phyloP scores from a whole-genome alignment of 2,329 filamentous ascomycete genomes.

The Monosporascus sp. region DNA sequence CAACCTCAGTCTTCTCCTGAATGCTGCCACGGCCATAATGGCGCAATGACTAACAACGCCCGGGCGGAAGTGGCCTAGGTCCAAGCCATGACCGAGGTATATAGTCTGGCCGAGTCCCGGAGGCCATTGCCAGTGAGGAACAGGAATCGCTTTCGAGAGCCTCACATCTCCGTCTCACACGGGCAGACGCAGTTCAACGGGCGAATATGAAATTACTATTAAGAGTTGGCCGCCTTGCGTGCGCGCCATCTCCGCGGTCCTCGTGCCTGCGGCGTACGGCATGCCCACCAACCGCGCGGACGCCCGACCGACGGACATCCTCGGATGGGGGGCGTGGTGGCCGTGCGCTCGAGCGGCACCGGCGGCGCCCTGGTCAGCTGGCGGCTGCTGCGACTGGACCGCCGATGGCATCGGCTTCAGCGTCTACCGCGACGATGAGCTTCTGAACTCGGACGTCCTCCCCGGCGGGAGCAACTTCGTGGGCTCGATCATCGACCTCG shows the following conservation, averaged over 20 bases:
- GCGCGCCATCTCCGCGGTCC: neutral
- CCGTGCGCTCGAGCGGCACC: neutral
- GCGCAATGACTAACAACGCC: too few species aligned
- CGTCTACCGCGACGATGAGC: neutral
- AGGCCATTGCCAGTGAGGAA: too few species aligned
- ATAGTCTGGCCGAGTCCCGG: too few species aligned
- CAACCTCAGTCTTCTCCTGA: too few species aligned
- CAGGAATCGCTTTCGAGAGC: too few species aligned
- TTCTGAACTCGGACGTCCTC: neutral
- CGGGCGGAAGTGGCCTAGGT: too few species aligned
- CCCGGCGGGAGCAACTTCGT: neutral
- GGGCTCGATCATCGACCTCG: neutral
- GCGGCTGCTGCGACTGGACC: neutral
- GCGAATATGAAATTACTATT: too few species aligned
- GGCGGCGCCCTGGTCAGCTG: neutral
- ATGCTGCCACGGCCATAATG: too few species aligned
- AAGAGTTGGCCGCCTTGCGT: too few species aligned
- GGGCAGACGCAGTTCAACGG: too few species aligned
- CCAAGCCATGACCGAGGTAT: too few species aligned
- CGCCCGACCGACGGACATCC: neutral
- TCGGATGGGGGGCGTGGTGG: neutral
- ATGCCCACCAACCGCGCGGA: neutral
- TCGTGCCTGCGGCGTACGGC: neutral
- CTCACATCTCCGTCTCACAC: too few species aligned
- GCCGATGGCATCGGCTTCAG: neutral